Base-by-base conservation (phyloP, 129 eudicot genomes). In the Rutidosis leptorrhynchoides region DNA sequence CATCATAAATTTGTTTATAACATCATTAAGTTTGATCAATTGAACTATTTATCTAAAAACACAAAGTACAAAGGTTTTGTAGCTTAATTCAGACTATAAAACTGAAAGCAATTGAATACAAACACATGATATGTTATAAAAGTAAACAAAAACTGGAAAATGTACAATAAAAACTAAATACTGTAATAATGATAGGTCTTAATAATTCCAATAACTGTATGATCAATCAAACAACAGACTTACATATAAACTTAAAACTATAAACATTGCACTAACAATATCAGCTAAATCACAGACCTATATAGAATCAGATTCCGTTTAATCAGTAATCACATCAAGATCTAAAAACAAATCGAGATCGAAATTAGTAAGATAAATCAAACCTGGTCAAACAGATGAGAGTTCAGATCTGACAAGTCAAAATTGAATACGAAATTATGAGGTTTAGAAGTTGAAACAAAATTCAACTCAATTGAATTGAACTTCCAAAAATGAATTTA, bases 381-480 rank as follows among this genome's bases (percentile, higher is more conserved):
- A 73, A 73, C 78, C 78, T 64, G 66, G 65, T 64, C 26, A 53
- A 73, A 64, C 30, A 4, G 78, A 54, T 26, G 71, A 48, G 19
- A 11, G n/a, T 69, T 62, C 24, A 64, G 78, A 64, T 73, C 72
- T 73, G 72, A 56, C 7, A 33, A 73, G 46, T 40, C n/a, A 40
- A 53, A 53, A 5, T 9, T 30, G 58, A 55, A 46, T 33, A 11
- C 58, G 53, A 24, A 27, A n/a, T 7, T 42, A 40, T 12, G 46
- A 15, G 46, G 46, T 40, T 40, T 40, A 40, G 11, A 16, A 40
- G 46, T 40, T 40, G 16, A 40, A 40, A 40, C 3, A 40, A 40
- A 40, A 40, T 32, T 32, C 40, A 32, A 5, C 0, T 14, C 6
- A 67, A n/a, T 32, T 68, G 72, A 28, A 67, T 59, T 59, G 74